phyloP scores from a whole-genome alignment of 1,284 basidiomycete genomes.

The Moesziomyces parantarcticus region DNA sequence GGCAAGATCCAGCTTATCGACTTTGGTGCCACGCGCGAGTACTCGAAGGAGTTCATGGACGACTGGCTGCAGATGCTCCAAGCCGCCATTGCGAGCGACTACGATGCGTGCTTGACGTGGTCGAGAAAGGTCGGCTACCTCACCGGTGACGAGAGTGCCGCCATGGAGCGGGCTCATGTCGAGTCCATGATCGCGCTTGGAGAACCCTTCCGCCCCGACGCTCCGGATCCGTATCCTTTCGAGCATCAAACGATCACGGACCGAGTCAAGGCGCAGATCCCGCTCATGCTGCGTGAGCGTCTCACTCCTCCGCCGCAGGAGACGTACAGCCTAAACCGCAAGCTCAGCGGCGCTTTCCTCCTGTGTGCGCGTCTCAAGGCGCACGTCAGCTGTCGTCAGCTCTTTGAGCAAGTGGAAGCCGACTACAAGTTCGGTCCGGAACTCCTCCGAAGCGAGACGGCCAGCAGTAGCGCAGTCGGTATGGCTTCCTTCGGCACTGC shows the following conservation, averaged over 20 bases:
- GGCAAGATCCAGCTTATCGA: conserved; percentile 85
- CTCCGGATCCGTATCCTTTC: conserved; percentile 77
- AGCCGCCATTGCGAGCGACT: conserved; percentile 80
- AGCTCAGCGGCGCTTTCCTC: conserved; percentile 92
- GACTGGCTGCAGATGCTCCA: conserved; percentile 83
- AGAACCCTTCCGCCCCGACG: conserved; percentile 78
- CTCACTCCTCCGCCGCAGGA: conserved; percentile 92
- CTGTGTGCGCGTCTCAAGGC: conserved; percentile 85
- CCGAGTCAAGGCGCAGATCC: conserved; percentile 82
- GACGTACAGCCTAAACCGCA: conserved; percentile 94
- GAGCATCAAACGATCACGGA: conserved; percentile 77
- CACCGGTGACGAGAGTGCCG: conserved; percentile 86
- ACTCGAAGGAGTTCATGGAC: conserved; percentile 87
- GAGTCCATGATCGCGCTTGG: conserved; percentile 81
- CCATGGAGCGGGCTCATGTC: conserved; percentile 90
- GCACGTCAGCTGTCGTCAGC: conserved; percentile 76
- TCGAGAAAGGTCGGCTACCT: conserved; percentile 87
- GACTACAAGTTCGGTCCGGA: conserved; percentile 32
- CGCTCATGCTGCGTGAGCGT: conserved; percentile 87
- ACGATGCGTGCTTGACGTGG: conserved; percentile 77
- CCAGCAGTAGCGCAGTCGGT: conserved; percentile 1
- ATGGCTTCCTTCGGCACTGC: conserved; percentile 15
- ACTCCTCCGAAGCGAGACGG: not conserved
- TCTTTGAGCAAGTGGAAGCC: conserved; percentile 67
- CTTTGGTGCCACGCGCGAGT: conserved; percentile 92